Evolutionary conservation across 2,329 filamentous ascomycete species (phyloP).

Genomic region (Pestalotiopsis sp.): DNA sequence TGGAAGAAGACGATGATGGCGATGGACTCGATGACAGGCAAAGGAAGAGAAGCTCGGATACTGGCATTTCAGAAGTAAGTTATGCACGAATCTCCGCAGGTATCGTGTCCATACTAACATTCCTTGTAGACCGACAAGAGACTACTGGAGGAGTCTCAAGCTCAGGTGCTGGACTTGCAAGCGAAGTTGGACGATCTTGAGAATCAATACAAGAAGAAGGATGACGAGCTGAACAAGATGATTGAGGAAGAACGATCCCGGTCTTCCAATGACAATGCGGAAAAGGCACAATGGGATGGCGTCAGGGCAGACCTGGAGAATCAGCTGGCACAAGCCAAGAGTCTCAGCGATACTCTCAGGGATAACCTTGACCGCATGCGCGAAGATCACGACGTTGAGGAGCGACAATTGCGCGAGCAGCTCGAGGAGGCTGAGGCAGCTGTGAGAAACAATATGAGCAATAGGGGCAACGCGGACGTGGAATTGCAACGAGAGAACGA

Average conservation of each 20-base stretch:
- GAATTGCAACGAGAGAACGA: slow-evolving; percentile 71
- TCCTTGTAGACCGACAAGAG: slow-evolving; percentile 64
- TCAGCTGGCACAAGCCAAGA: slow-evolving; percentile 74
- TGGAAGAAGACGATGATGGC: slow-evolving; percentile 88
- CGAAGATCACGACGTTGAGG: slow-evolving; percentile 66
- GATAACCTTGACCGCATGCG: slow-evolving; percentile 77
- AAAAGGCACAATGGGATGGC: slow-evolving; percentile 73
- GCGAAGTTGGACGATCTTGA: slow-evolving; percentile 76
- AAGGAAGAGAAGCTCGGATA: slow-evolving; percentile 36
- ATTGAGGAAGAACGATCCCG: slow-evolving; percentile 61
- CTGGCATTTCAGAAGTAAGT: slow-evolving; percentile 38
- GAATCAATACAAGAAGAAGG: slow-evolving; percentile 67
- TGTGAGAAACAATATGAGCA: slow-evolving; percentile 17
- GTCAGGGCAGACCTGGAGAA: slow-evolving; percentile 69
- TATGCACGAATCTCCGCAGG: background rate
- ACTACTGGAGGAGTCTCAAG: slow-evolving; percentile 77
- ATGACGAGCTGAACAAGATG: slow-evolving; percentile 66
- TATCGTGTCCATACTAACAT: background rate
- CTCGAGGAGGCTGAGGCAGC: slow-evolving; percentile 55
- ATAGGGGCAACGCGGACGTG: slow-evolving; percentile 41
- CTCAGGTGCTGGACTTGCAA: slow-evolving; percentile 74
- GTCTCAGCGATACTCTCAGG: slow-evolving; percentile 77
- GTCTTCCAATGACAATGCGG: slow-evolving; percentile 53
- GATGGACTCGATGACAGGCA: slow-evolving; percentile 53
- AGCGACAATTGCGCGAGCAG: slow-evolving; percentile 65